phyloP scores from a whole-genome alignment of 768 basidiomycete genomes.

The Mycena epipterygia region DNA sequence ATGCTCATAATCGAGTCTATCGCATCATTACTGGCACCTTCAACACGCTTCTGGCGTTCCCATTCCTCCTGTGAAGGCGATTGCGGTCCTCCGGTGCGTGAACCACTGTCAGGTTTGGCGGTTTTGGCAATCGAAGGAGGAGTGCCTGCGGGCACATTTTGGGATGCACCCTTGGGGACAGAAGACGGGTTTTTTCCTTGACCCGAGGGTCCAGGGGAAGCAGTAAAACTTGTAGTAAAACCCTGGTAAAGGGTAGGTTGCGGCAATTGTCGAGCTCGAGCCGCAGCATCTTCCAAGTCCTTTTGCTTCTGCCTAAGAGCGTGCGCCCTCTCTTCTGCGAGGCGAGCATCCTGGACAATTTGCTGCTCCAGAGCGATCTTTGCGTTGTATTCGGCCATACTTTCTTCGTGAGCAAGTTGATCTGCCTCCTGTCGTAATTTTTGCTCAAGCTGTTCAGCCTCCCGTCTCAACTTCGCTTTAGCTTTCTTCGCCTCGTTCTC shows the following conservation, averaged over 20 bases:
- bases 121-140: too few relatives aligned
- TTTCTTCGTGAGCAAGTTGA: slow-evolving; percentile 47
- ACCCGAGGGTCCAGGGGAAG: background rate
- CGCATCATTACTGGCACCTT: slow-evolving; percentile 60
- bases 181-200: background rate
- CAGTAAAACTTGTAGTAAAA: background rate
- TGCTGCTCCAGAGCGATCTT: slow-evolving; percentile 46
- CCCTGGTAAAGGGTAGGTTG: background rate
- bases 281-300: slow-evolving; percentile 55
- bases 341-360: slow-evolving; percentile 50
- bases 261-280: background rate
- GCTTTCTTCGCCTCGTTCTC: slow-evolving; percentile 51
- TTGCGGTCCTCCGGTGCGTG: background rate
- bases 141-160: too few relatives aligned
- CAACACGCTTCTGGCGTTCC: slow-evolving; percentile 67
- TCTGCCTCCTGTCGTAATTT: slow-evolving; percentile 47
- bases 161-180: background rate
- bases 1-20: slow-evolving; percentile 78
- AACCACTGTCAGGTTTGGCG: background rate
- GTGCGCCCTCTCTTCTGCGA: slow-evolving; percentile 49
- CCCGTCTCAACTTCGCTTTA: slow-evolving; percentile 47
- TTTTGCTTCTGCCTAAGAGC: slow-evolving; percentile 56
- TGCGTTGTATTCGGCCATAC: slow-evolving; percentile 53
- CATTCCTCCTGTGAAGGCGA: slow-evolving; percentile 52
- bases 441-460: slow-evolving; percentile 50